These are phyloP conservation scores for Thalassiosira ordinaria DNA, from an alignment of 352 stramenopile genomes.

Conservation along the genomic window DNA sequence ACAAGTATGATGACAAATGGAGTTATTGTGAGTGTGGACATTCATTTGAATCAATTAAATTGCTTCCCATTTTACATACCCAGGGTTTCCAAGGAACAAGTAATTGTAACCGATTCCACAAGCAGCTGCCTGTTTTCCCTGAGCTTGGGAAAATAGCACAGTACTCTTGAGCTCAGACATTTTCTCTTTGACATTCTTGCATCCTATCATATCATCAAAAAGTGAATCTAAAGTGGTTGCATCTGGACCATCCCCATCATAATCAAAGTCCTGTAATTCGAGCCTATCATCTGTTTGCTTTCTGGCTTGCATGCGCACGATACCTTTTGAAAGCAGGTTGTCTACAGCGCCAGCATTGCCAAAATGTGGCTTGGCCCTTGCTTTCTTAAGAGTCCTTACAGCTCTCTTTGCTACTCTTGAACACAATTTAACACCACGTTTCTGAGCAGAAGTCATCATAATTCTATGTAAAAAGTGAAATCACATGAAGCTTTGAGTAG, in stretches of 20 bases:
- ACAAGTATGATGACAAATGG: background rate
- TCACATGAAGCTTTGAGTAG: too few relatives aligned
- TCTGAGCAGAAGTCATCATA: conserved; percentile 38
- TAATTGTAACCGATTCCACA: conserved; percentile 77
- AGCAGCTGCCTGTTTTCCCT: conserved; percentile 36
- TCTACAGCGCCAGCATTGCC: conserved; percentile 91
- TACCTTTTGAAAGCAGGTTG: conserved; percentile 67
- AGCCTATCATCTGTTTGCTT: conserved; percentile 31
- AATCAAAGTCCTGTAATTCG: conserved; percentile 41
- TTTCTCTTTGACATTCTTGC: conserved; percentile 33
- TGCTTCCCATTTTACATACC: background rate
- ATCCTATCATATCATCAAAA: conserved; percentile 52
- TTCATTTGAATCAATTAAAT: too few relatives aligned
- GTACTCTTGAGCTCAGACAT: conserved; percentile 38
- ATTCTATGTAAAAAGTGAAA: conserved; percentile 23
- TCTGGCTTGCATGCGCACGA: conserved; percentile 34
- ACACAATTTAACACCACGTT: conserved; percentile 28
- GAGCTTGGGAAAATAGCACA: conserved; percentile 39
- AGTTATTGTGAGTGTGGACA: too few relatives aligned
- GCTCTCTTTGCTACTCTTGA: conserved; percentile 39
- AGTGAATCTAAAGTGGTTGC: conserved; percentile 23
- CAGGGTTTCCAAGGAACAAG: conserved; percentile 91
- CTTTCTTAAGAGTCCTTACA: conserved; percentile 32
- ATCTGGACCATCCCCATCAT: conserved; percentile 40
- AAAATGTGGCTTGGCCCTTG: conserved; percentile 82